These are phyloP conservation scores for Sphenostylis stenocarpa DNA, from an alignment of 306 rosid species.

Conservation along the genomic window DNA sequence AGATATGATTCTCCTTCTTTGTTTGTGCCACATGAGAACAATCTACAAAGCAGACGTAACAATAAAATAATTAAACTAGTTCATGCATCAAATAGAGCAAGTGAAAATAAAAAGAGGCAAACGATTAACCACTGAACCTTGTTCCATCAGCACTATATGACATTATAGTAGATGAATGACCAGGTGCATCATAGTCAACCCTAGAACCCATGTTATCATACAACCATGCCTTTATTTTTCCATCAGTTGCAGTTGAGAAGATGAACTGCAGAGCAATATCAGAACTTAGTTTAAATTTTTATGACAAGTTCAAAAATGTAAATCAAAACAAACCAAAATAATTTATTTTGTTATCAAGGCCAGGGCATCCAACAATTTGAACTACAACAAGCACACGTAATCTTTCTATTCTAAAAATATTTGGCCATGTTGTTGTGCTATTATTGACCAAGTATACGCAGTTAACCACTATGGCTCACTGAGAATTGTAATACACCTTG, in stretches of 20 bases:
- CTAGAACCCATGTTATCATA: conserved; percentile 96
- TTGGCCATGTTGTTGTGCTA: conserved; percentile 10
- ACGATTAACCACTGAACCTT: conserved; percentile 53
- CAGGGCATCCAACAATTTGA: conserved; percentile 16
- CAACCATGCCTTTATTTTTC: conserved; percentile 99
- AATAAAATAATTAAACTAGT: conserved; percentile 16
- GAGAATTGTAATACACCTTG: too few relatives aligned
- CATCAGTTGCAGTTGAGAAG: conserved; percentile 98
- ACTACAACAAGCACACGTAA: not conserved
- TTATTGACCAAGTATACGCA: too few relatives aligned
- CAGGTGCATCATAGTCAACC: conserved; percentile 98
- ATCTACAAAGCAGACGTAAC: conserved; percentile 48
- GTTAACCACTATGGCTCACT: too few relatives aligned
- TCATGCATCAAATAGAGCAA: conserved; percentile 11
- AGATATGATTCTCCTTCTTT: conserved; percentile 97
- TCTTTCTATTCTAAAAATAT: conserved; percentile 17
- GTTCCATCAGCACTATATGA: conserved; percentile 95
- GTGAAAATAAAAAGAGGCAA: conserved; percentile 13
- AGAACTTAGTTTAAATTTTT: conserved; percentile 16
- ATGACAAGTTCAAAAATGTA: not conserved
- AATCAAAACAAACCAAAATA: conserved; percentile 18
- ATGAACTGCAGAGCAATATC: conserved; percentile 64
- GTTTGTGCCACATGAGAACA: conserved; percentile 96
- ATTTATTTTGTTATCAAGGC: conserved; percentile 5
- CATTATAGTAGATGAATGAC: conserved; percentile 94